Conservation (phyloP, 441 rosid species). For the Populus hybrid region DNA sequence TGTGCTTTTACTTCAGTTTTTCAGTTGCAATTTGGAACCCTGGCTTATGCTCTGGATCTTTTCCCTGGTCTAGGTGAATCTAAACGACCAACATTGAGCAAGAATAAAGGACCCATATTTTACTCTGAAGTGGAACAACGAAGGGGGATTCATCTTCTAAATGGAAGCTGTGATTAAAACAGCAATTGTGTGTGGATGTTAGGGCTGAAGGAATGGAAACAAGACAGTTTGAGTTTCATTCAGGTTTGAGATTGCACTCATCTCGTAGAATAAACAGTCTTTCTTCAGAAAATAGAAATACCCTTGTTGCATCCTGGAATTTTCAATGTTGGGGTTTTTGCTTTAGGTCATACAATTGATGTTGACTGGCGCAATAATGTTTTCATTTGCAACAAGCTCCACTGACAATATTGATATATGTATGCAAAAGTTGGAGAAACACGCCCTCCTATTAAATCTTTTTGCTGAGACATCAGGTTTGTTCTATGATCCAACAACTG, state of each 20-base stretch:
- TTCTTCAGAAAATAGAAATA: not conserved
- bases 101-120: constrained; percentile 94
- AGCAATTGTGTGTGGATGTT: constrained; percentile 98
- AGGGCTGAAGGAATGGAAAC: constrained; percentile 91
- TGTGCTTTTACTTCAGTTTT: not conserved
- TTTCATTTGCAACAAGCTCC: constrained; percentile 95
- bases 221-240: constrained; percentile 91
- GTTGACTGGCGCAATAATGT: constrained; percentile 98
- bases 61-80: constrained; percentile 59
- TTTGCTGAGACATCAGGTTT: constrained; percentile 95
- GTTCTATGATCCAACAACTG: not conserved
- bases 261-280: not conserved
- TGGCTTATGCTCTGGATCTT: not conserved
- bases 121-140: constrained; percentile 98
- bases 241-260: constrained; percentile 44
- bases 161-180: constrained; percentile 96
- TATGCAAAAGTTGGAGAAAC: constrained; percentile 92
- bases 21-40: constrained; percentile 5
- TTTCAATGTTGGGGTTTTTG: not conserved
- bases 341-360: constrained; percentile 92
- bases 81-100: constrained; percentile 73
- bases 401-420: constrained; percentile 91
- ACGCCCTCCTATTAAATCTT: constrained; percentile 66
- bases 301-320: not conserved
- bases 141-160: constrained; percentile 97